Percentiles rank a stretch among this genome's conserved stretches.
Conservation (phyloP, 768 basidiomycete species). For the Lanmaoa rubissima region DNA sequence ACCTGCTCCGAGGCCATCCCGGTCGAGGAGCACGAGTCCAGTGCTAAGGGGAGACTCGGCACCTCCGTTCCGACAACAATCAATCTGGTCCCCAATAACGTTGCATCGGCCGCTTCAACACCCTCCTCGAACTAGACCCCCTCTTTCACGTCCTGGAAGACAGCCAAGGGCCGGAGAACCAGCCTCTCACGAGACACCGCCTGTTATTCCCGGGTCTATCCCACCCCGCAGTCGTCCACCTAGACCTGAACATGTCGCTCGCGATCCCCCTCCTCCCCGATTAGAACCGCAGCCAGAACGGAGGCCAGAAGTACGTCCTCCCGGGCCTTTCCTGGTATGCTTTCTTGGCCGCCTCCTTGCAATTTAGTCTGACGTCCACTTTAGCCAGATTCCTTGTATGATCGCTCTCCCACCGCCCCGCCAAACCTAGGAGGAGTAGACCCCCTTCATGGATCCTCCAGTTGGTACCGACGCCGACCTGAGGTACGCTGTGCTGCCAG, state of each 20-base stretch:
- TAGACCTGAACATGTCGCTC: background rate
- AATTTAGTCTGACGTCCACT: slow-evolving; percentile 3
- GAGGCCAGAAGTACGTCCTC: slow-evolving; percentile 24
- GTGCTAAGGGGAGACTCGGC: slow-evolving; percentile 21
- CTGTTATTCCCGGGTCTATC: slow-evolving; percentile 10
- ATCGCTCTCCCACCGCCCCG: slow-evolving; percentile 28
- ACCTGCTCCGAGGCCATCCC: slow-evolving; percentile 39
- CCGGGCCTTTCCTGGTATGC: slow-evolving; percentile 23
- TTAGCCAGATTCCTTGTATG: slow-evolving; percentile 24
- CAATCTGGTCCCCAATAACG: slow-evolving; percentile 21
- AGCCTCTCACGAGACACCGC: background rate
- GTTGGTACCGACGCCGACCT: slow-evolving; percentile 25
- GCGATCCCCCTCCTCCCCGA: slow-evolving; percentile 12
- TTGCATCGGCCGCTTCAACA: slow-evolving; percentile 11
- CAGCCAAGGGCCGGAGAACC: background rate
- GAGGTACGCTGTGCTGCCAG: slow-evolving; percentile 14
- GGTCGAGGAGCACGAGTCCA: slow-evolving; percentile 45
- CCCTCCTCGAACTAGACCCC: slow-evolving; percentile 3
- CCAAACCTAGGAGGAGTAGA: slow-evolving; percentile 16
- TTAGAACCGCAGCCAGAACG: background rate
- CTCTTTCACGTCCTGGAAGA: background rate
- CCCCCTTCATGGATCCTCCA: slow-evolving; percentile 13
- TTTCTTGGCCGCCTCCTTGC: background rate
- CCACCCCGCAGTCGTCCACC: slow-evolving; percentile 8
- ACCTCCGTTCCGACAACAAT: slow-evolving; percentile 29